Conservation (phyloP, 1,284 basidiomycete species). For the Pseudozyma sp. region DNA sequence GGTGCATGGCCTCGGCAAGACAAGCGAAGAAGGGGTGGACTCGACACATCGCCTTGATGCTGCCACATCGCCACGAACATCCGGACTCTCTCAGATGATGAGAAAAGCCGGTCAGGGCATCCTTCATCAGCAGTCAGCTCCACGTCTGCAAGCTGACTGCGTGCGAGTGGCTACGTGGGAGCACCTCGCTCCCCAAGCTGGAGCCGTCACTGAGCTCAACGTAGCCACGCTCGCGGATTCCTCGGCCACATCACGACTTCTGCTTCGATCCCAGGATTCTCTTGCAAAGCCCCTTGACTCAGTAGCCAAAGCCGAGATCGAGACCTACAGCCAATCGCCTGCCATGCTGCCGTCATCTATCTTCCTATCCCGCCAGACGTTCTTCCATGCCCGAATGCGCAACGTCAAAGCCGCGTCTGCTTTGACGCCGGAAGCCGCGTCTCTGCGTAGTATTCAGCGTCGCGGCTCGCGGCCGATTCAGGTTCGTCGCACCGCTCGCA, state of each 20-base stretch:
- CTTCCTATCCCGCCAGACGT: conserved; percentile 44
- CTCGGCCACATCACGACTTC: not conserved
- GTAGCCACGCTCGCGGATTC: conserved; percentile 7
- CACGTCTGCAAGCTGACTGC: conserved; percentile 31
- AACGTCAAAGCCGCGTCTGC: conserved; percentile 1
- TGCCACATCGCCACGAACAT: conserved; percentile 26
- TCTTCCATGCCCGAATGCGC: conserved; percentile 35
- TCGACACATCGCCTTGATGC: conserved; percentile 11
- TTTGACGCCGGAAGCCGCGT: not conserved
- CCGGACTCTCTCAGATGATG: conserved; percentile 51
- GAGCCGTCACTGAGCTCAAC: conserved; percentile 15
- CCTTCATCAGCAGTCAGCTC: conserved; percentile 14
- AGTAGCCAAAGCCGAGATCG: conserved; percentile 46
- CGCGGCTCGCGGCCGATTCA: conserved; percentile 25
- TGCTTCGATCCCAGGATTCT: conserved; percentile 4
- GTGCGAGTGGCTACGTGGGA: conserved; percentile 32
- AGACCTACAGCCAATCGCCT: conserved; percentile 47
- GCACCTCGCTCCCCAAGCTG: conserved; percentile 19
- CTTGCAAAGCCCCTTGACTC: conserved; percentile 7
- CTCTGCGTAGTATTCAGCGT: conserved; percentile 18
- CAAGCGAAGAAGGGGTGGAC: conserved; percentile 11
- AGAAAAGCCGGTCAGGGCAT: conserved; percentile 37
- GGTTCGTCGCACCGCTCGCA: conserved; percentile 35
- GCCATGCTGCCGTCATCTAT: conserved; percentile 42
- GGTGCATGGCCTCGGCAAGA: not conserved